Evolutionary conservation across 2,329 filamentous ascomycete genomes (phyloP).

Genomic region (Didymella segeticola): DNA sequence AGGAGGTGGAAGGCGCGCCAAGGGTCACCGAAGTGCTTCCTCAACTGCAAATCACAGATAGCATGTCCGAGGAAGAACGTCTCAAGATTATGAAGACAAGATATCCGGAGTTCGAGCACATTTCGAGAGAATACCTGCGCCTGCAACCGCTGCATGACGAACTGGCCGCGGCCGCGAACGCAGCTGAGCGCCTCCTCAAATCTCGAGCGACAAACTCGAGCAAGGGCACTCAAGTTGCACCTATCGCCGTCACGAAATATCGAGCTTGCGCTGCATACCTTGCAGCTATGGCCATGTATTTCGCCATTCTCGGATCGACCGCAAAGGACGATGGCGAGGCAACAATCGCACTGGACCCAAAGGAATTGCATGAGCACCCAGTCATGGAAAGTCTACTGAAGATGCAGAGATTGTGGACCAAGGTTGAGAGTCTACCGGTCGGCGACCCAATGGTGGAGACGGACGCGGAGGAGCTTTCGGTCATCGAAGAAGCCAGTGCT

Average conservation of each 20-base stretch:
- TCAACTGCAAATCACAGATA: constrained; percentile 79
- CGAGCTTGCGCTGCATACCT: constrained; percentile 86
- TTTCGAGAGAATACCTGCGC: constrained; percentile 80
- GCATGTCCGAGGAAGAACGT: constrained; percentile 77
- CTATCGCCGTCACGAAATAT: constrained; percentile 66
- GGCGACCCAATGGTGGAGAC: constrained; percentile 52
- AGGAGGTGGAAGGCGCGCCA: constrained; percentile 56
- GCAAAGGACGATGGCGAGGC: constrained; percentile 61
- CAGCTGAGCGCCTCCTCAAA: constrained; percentile 57
- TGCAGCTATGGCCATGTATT: constrained; percentile 88
- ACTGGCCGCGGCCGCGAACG: constrained; percentile 64
- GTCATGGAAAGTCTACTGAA: constrained; percentile 86
- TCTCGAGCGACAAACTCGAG: constrained; percentile 33
- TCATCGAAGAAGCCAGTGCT: constrained; percentile 41
- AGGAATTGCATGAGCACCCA: constrained; percentile 85
- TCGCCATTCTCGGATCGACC: constrained; percentile 87
- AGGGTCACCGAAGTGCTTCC: constrained; percentile 87
- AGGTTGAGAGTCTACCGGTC: constrained; percentile 70
- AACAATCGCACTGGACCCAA: constrained; percentile 70
- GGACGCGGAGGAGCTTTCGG: constrained; percentile 44
- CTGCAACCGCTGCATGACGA: constrained; percentile 69
- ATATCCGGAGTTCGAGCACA: constrained; percentile 90
- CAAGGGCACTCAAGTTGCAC: constrained; percentile 28
- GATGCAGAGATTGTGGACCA: constrained; percentile 81
- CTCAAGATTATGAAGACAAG: constrained; percentile 76